Percentiles rank a stretch among this genome's conserved stretches.
Evolutionary conservation across 768 basidiomycete genomes (phyloP).

Genomic region (Auricularia cornea): DNA sequence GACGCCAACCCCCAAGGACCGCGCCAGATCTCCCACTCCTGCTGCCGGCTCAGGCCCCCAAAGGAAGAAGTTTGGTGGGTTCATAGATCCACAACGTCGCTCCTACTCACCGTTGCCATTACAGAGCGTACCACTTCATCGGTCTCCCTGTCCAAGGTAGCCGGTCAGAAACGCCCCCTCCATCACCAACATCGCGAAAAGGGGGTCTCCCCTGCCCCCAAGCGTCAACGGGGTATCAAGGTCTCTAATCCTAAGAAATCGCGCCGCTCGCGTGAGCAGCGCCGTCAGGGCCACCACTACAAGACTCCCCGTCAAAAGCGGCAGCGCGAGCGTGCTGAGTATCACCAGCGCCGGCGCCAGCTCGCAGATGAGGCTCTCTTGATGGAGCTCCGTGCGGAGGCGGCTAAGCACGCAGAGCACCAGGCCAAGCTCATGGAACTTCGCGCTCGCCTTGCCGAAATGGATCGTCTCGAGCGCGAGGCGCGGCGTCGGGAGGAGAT

Average conservation of each 20-base stretch:
- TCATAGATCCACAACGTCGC: too few relatives aligned
- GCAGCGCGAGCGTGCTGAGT: neutral
- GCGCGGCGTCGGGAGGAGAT: neutral
- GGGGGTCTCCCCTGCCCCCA: neutral
- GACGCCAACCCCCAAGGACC: neutral
- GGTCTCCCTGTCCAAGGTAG: neutral
- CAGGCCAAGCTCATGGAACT: neutral
- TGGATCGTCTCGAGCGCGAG: neutral
- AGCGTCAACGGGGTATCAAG: neutral
- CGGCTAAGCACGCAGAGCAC: neutral
- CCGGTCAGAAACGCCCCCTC: neutral
- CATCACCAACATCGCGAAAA: neutral
- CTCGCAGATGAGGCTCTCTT: neutral
- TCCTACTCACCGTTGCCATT: neutral
- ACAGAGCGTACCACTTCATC: neutral
- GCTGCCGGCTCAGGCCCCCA: too few relatives aligned
- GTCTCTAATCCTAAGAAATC: too few relatives aligned
- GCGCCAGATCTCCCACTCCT: too few relatives aligned
- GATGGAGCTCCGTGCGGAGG: neutral
- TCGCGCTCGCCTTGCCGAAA: neutral
- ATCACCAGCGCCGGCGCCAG: neutral
- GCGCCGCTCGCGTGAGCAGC: too few relatives aligned
- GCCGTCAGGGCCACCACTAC: too few relatives aligned
- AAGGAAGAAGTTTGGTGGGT: too few relatives aligned
- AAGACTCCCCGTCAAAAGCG: neutral